Percentiles rank a stretch among this genome's conserved stretches.
Conservation (phyloP, 108 stramenopile genomes). For the Fragilaria radians region DNA sequence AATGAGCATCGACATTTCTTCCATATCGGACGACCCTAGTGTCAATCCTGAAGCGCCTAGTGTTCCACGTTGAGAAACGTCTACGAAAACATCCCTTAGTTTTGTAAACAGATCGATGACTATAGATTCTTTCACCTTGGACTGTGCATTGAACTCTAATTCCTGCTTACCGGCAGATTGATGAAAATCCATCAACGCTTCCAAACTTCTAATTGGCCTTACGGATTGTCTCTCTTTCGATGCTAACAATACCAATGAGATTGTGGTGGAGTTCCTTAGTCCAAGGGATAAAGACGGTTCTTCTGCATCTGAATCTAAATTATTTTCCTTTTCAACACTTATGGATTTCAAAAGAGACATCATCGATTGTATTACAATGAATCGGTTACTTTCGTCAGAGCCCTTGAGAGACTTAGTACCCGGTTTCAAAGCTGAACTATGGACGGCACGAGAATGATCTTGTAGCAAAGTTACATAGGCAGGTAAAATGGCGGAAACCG, state of each 20-base stretch:
- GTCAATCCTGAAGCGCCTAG: neutral
- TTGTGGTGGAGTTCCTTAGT: constrained; percentile 13
- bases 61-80: neutral
- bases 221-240: neutral
- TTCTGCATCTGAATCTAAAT: neutral
- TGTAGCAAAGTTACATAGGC: constrained; percentile 14
- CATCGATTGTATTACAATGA: constrained; percentile 10
- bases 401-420: neutral
- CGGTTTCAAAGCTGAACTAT: constrained; percentile 1
- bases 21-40: neutral
- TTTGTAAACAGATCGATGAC: neutral
- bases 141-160: neutral
- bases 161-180: neutral
- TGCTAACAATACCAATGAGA: constrained; percentile 7
- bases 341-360: constrained; percentile 11
- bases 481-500: constrained; percentile 5
- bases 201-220: neutral
- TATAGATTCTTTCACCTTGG: neutral
- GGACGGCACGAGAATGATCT: constrained; percentile 2
- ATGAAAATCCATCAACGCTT: neutral
- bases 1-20: neutral
- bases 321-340: neutral
- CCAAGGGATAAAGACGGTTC: neutral
- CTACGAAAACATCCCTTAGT: constrained; percentile 9
- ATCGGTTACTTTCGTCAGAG: neutral